Base-by-base conservation (phyloP, 2,329 filamentous ascomycete species). In the Lasiodiplodia theobromae region DNA sequence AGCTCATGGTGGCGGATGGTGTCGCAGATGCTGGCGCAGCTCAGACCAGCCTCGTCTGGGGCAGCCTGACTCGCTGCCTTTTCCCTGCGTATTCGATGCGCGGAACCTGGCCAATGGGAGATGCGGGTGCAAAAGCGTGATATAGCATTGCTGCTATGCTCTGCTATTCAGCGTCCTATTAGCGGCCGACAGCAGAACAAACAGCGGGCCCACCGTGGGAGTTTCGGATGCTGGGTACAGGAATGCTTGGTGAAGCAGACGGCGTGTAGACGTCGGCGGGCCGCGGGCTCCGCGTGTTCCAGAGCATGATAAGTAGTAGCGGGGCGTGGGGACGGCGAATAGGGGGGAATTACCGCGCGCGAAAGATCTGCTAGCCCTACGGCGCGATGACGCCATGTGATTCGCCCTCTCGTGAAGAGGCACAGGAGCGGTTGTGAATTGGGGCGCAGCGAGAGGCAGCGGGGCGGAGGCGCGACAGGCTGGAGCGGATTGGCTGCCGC, bases 81-180 rank as follows among this genome's bases (percentile, higher is more conserved):
- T 34, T 34, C 31, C 44, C 44, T 52, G 16, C 44, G 11, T n/a
- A 25, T 23, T 52, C 25, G 31, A 52, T 64, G 60, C 60, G 28
- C 60, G 31, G 60, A 64, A 64, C 60, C 60, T 64, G 60, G 60
- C 60, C 60, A 64, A 53, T 64, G 21, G 60, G 60, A 16, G 3
- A 10, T 6, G 18, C 8, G 25, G 28, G 25, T 23, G 40, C 49
- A 37, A 23, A 18, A 38, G 58, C 2, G 58, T 25, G 10, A 44
- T 47, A 64, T 64, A 64, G 60, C 60, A 64, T 64, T 28, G 60
- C 60, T 64, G 60, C 60, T 53, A 52, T 64, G 51, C 44, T 21
- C 28, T 16, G 47, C n/a, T 37, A 52, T 49, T 2, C 38, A n/a
- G 57, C 23, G 16, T 47, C 38, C 57, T 62, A 62, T 62, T 52